phyloP scores from a whole-genome alignment of 106 monocot species.

The Allium sativum region DNA sequence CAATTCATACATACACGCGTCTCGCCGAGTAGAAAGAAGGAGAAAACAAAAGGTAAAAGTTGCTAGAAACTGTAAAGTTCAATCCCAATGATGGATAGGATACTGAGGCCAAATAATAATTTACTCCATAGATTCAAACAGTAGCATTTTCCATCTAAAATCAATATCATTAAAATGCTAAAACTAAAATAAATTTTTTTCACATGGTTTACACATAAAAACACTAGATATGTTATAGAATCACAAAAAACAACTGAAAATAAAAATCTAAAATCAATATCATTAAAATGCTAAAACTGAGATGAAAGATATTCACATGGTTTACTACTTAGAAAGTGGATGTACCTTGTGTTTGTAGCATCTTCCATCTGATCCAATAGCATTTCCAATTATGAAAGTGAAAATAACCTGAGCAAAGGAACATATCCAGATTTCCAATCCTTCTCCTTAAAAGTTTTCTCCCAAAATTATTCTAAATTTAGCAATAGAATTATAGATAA shows the following conservation, averaged over 20 bases:
- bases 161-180: background rate
- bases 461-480: background rate
- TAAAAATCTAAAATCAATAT: background rate
- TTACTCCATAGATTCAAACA: too few species aligned
- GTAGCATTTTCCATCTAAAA: background rate
- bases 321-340: background rate
- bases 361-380: slow-evolving; percentile 1
- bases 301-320: background rate
- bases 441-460: background rate
- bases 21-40: background rate
- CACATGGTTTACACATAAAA: background rate
- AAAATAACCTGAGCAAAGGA: background rate
- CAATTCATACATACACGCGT: background rate
- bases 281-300: background rate
- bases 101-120: too few species aligned
- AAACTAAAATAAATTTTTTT: background rate
- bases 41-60: too few species aligned
- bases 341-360: background rate
- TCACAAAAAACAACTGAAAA: background rate
- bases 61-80: background rate
- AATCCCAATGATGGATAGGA: background rate
- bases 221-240: background rate
- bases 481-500: background rate
- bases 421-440: background rate
- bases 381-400: background rate